Evolutionary conservation across 371 early-diverging fungal species (phyloP), one percentile per base, ranked within the genome.

Genomic region (Mortierella polycephala): DNA sequence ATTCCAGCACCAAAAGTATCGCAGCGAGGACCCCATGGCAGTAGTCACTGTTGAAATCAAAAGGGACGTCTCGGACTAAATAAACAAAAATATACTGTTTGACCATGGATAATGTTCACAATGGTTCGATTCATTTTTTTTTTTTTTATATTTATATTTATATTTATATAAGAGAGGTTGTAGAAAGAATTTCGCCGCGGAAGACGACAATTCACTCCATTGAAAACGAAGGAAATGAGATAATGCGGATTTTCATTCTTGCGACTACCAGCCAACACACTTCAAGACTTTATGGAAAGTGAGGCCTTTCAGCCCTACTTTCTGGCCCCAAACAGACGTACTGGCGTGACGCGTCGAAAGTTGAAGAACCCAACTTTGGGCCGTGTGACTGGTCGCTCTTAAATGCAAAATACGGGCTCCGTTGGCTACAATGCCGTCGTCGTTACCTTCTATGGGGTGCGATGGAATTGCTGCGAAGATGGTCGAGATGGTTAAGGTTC

Each of bases 141-240:
- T 52, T 52, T 52, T 52, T n/a, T n/a, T n/a, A n/a, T n/a, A n/a
- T 57, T 55, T n/a, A 21, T 54, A 30, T 9, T 54, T 23, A 30
- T 54, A 4, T 23, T 23, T 54, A 8, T 54, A 52, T 40, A 21
- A 62, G 20, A 47, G 21, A 30, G 50, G 54, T 50, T 50, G 51
- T 50, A 54, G 23, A 20, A 23, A 6, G 39, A 16, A 60, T 67
- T 46, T 67, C 60, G 67, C 67, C 67, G 67, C 59, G 53, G 53
- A 67, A 67, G 67, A 67, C 67, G 67, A 67, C 67, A 67, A 67
- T 60, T 67, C 67, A 67, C 67, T 67, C 67, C 67, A 67, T 60
- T 60, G 57, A 44, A 55, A 67, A 55, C 67, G 67, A 52, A 67
- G 67, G 67, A 67, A 60, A 60, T 52, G 67, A 67, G 67, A 67